Evolutionary conservation across 805 yeast genomes (phyloP), one percentile per base, ranked within the genome.

Genomic region (Ogataea populi-albae): DNA sequence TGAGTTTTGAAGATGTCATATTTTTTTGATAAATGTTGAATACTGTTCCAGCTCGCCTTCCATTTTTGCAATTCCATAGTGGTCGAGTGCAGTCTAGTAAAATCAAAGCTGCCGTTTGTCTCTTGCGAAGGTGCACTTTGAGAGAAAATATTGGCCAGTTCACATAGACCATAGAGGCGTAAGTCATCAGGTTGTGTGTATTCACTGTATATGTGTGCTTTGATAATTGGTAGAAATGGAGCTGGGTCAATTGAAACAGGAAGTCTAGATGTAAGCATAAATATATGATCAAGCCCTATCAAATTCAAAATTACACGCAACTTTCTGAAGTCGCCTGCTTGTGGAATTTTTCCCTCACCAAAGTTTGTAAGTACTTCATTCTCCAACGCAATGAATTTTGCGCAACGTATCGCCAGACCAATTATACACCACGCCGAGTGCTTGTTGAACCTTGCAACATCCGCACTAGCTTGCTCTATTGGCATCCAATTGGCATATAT

Each of bases 401-500:
- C 34, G 25, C 34, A 31, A 6, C 34, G 15, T 8, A 31, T 31
- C 14, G 34, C 34, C n/a, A 31, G 17, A 5, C 34, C 34, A 14
- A 31, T 31, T 17, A 31, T 31, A 19, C 34, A 31, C 34, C 34
- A 23, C 7, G 34, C 34, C 5, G 34, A 31, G 18, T 31, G 34
- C 23, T 23, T 31, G 16, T 31, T 31, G 27, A 31, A 31, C n/a
- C 34, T 17, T 22, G 27, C 34, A 6, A 31, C 27, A 10, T 22
- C 34, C 27, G 14, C 23, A 23, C 17, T 31, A 12, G 26, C 18
- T 12, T 23, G 15, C 18, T 31, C 34, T 12, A 31, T 31, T 20
- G 34, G 34, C 34, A 31, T 31, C 34, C 34, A 31, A 15, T 31
- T 31, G 6, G 34, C 34, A 22, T 31, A 31, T 31, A 23, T 20